Conservation (phyloP, 2,329 filamentous ascomycete genomes). For the Alternaria hordeiaustralica region DNA sequence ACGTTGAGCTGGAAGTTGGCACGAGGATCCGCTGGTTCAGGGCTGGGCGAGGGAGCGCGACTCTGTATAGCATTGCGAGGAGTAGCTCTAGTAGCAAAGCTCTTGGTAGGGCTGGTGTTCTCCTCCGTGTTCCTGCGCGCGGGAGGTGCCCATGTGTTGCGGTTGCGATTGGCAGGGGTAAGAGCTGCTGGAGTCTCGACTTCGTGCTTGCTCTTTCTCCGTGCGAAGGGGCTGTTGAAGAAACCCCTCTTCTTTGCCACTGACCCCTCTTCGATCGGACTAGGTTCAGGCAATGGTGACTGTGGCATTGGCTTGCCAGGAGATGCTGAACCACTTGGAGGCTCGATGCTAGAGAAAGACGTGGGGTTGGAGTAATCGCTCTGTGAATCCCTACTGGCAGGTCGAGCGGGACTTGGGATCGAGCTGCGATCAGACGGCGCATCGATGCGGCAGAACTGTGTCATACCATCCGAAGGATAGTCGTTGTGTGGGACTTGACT, state of each 20-base stretch:
- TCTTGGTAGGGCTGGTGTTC: slow-evolving; percentile 54
- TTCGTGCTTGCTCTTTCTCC: slow-evolving; percentile 83
- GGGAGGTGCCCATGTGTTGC: slow-evolving; percentile 62
- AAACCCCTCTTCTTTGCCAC: slow-evolving; percentile 80
- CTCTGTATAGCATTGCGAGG: slow-evolving; percentile 37
- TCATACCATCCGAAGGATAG: slow-evolving; percentile 95
- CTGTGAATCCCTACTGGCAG: slow-evolving; percentile 83
- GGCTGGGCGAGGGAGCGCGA: slow-evolving; percentile 52
- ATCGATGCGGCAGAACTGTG: slow-evolving; percentile 87
- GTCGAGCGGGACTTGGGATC: slow-evolving; percentile 71
- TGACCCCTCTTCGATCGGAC: slow-evolving; percentile 49
- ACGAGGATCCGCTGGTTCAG: slow-evolving; percentile 86
- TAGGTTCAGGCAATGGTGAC: slow-evolving; percentile 28
- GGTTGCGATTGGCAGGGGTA: slow-evolving; percentile 47
- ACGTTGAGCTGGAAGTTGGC: slow-evolving; percentile 93
- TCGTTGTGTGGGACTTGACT: slow-evolving; percentile 86
- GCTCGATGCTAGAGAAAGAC: slow-evolving; percentile 86
- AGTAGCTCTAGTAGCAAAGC: slow-evolving; percentile 34
- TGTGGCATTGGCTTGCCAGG: slow-evolving; percentile 66
- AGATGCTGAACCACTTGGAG: slow-evolving; percentile 74
- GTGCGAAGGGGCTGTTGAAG: slow-evolving; percentile 88
- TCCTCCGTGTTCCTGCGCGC: slow-evolving; percentile 48
- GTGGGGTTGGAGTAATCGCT: slow-evolving; percentile 92
- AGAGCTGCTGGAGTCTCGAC: slow-evolving; percentile 63
- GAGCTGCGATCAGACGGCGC: slow-evolving; percentile 74